Percentiles rank a stretch among this genome's conserved stretches.
Conservation (phyloP, 177 flowering plant genomes). For the Vitis hybrid region DNA sequence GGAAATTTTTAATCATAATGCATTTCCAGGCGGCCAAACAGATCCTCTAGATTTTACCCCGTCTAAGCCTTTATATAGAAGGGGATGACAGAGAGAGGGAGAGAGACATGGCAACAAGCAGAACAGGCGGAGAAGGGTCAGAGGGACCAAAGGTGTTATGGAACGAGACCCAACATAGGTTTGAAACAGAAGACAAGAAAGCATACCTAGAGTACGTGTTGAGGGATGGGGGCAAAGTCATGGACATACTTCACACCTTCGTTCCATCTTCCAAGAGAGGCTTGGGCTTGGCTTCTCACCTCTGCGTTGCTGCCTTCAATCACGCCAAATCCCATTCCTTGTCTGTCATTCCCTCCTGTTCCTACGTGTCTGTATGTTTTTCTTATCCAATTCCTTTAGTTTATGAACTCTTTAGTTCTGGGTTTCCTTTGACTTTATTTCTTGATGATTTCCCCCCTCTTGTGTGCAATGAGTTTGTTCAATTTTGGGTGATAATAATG, state of each 20-base stretch:
- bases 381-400: background rate
- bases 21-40: too few relatives aligned
- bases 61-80: too few relatives aligned
- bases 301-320: constrained; percentile 67
- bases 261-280: constrained; percentile 82
- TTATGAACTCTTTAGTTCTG: background rate
- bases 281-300: constrained; percentile 65
- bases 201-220: constrained; percentile 61
- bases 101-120: constrained; percentile 23
- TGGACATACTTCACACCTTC: constrained; percentile 76
- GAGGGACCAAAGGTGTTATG: constrained; percentile 47
- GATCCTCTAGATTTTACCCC: too few relatives aligned
- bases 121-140: constrained; percentile 1
- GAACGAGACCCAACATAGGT: constrained; percentile 48
- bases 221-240: constrained; percentile 45
- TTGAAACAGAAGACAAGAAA: constrained; percentile 73
- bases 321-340: constrained; percentile 65
- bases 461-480: background rate
- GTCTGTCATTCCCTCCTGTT: constrained; percentile 69
- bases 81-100: background rate
- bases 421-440: background rate
- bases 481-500: background rate
- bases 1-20: too few relatives aligned
- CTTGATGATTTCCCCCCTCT: background rate
- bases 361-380: constrained; percentile 71